Evolutionary conservation across 2,329 filamentous ascomycete species (phyloP), one percentile per base, ranked within the genome.

Genomic region (Macrophomina pseudophaseolina): DNA sequence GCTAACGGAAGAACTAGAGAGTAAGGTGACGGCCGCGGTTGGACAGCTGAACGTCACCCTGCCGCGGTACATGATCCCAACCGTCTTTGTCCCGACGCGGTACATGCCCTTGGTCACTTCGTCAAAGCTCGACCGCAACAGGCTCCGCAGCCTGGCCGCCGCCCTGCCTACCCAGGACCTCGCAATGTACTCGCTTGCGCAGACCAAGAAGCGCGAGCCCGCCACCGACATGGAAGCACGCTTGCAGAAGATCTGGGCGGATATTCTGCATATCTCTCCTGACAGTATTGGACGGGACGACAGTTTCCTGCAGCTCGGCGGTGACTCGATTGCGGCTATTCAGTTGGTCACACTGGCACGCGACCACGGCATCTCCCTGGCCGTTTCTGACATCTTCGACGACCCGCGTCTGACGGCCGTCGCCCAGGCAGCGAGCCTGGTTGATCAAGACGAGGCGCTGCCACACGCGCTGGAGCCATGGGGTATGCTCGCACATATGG

Each of bases 331-430:
- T 68, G 78, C 78, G n/a, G 81, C 82, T 5, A 83, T 84, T 80
- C 86, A 85, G 72, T 77, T 89, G 0, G 87, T 88, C 0, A 80
- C 84, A 11, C 83, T 84, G 64, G 82, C 85, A 2, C 79, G 86
- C 23, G 76, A 79, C 1, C 80, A 82, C 32, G 82, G 82, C 0
- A 73, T 86, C 63, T 76, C 79, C 11, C 71, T 89, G 28, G 85
- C 81, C 1, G 87, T 89, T 1, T 83, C 84, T 2, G 81, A 86
- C 35, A 84, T 88, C 65, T 88, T 89, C 76, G 76, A 75, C 12
- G 42, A 44, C 42, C 42, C 42, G 42, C 42, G 42, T 16, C 42
- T 44, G 42, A 44, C 16, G 42, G 42, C 42, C 42, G 42, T 44
- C 7, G 42, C 42, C 42, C 42, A 8, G 42, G 42, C 42, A 44